Evolutionary conservation across 106 monocot genomes (phyloP).

Genomic region (Posidonia australis): DNA sequence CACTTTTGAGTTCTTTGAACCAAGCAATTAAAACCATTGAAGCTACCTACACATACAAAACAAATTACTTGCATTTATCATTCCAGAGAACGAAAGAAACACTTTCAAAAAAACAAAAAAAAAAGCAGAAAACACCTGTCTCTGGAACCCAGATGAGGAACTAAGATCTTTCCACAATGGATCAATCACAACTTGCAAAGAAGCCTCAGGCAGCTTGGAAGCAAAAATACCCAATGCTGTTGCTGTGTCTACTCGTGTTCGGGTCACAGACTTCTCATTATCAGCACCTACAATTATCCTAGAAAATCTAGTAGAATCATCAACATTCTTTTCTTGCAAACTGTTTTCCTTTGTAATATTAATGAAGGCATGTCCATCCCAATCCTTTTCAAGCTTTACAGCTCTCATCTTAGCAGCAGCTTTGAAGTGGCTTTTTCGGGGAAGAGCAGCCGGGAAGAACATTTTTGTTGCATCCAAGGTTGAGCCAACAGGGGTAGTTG

Average conservation of each 20-base stretch:
- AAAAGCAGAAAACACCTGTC: conserved; percentile 43
- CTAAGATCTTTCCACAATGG: conserved; percentile 50
- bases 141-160: conserved; percentile 72
- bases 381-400: conserved; percentile 54
- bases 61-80: background rate
- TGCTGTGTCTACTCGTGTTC: conserved; percentile 61
- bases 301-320: conserved; percentile 19
- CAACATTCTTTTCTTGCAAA: conserved; percentile 37
- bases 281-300: conserved; percentile 77
- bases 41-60: conserved; percentile 50
- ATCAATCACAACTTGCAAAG: conserved; percentile 49
- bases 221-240: conserved; percentile 75
- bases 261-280: conserved; percentile 74
- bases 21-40: conserved; percentile 77
- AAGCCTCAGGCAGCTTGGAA: conserved; percentile 49
- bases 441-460: conserved; percentile 81
- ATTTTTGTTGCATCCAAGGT: conserved; percentile 70
- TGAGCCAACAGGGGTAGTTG: conserved; percentile 76
- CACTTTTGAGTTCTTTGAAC: conserved; percentile 66
- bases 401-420: conserved; percentile 92
- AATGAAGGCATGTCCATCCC: conserved; percentile 15
- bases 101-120: background rate
- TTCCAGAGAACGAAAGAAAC: background rate
- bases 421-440: conserved; percentile 77
- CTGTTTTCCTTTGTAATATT: conserved; percentile 29